Evolutionary conservation across 805 yeast species (phyloP).

Genomic region (Isabelozyma pseudorhagii): DNA sequence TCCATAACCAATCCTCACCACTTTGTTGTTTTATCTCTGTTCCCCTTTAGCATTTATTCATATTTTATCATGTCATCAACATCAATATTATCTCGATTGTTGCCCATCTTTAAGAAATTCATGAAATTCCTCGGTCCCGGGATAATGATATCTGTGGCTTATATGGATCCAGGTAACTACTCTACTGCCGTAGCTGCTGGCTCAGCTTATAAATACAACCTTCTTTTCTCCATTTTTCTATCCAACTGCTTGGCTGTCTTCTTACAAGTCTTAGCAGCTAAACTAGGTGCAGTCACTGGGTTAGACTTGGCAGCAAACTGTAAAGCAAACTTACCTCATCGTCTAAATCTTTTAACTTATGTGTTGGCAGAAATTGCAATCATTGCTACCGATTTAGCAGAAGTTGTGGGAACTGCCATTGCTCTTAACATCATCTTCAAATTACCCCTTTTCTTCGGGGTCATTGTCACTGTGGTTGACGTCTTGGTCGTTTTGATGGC

Average conservation of each 20-base stretch:
- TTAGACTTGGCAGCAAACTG: slow-evolving; percentile 87
- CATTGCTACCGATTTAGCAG: slow-evolving; percentile 94
- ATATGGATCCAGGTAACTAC: slow-evolving; percentile 97
- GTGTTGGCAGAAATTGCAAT: slow-evolving; percentile 85
- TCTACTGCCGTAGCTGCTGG: slow-evolving; percentile 94
- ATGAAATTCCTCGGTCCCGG: slow-evolving; percentile 88
- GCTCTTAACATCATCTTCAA: slow-evolving; percentile 80
- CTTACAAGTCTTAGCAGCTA: slow-evolving; percentile 80
- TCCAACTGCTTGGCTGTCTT: slow-evolving; percentile 86
- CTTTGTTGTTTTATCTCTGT: no score
- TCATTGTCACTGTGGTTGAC: slow-evolving; percentile 78
- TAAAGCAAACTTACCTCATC: slow-evolving; percentile 64
- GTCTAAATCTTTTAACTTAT: slow-evolving; percentile 61
- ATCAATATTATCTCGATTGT: not conserved
- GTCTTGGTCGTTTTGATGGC: slow-evolving; percentile 84
- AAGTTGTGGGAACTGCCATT: slow-evolving; percentile 96
- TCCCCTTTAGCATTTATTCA: not conserved
- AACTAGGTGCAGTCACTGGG: slow-evolving; percentile 92
- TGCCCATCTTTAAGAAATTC: slow-evolving; percentile 40
- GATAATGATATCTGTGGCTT: slow-evolving; percentile 89
- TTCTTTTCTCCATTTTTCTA: slow-evolving; percentile 72
- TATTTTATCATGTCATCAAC: not conserved
- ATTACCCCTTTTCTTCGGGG: slow-evolving; percentile 81
- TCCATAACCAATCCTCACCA: no score
- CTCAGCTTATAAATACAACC: slow-evolving; percentile 76